Evolutionary conservation across 169 alveolate genomes (phyloP), one percentile per base, ranked within the genome.

Genomic region (Plasmodium cynomolgi): DNA sequence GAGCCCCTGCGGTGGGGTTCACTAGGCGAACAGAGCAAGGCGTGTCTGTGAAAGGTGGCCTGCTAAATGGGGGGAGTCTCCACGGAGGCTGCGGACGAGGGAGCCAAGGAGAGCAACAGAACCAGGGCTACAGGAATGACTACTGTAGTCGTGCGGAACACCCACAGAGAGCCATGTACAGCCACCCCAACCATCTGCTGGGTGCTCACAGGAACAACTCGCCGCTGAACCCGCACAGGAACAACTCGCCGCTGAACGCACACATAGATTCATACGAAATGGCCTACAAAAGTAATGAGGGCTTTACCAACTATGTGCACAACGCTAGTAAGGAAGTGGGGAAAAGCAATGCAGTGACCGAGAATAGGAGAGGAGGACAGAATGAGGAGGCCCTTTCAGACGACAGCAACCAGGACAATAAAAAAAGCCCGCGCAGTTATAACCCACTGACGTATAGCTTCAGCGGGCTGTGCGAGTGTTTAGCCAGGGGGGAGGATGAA

Each of bases 211-310:
- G 41, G 23, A 75, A 41, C 29, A 29, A 33, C 39, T 75, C 26
- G 1, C 71, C 37, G 33, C 20, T 54, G 37, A 83, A 83, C 33
- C 17, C 20, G 1, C 80, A 85, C 39, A 31, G 41, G 23, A 75
- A 41, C 29, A 29, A 33, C 39, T 75, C 26, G 1, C 71, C 37
- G 33, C 20, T 54, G 37, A 83, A 83, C 33, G 9, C 20, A 5
- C 80, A 85, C 39, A 31, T 50, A 33, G 81, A 85, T 29, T 68
- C 80, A 6, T 85, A 85, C 68, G 93, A 85, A 85, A 4, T 75
- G 29, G 33, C 86, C 34, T 75, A 41, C 68, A 85, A 85, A 29
- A 85, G 47, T 54, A 80, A 85, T 50, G 93, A 39, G 0, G 11
- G 85, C n/a, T 85, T 85, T 31, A 31, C 86, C 11, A 75, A 75